phyloP scores from a whole-genome alignment of 2,329 filamentous ascomycete species.

The Microdochium paspali region DNA sequence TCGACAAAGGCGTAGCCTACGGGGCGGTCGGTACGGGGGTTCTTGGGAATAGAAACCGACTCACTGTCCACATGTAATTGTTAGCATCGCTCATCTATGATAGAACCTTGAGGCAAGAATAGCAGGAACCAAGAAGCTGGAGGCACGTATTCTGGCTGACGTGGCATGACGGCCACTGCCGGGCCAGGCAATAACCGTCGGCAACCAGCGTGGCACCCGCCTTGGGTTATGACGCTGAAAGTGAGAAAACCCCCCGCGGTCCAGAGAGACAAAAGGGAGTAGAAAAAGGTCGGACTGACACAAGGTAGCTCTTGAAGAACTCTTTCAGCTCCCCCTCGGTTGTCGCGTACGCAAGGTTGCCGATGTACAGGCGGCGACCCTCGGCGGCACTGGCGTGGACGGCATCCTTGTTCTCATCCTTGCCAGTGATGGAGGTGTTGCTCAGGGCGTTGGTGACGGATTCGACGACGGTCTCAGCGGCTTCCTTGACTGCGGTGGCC shows the following conservation, averaged over 20 bases:
- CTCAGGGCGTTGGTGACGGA: conserved; percentile 67
- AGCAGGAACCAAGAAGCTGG: too few relatives aligned
- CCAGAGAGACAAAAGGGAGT: conserved; percentile 3
- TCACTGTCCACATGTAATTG: conserved; percentile 51
- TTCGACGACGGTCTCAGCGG: conserved; percentile 54
- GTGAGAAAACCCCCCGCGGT: too few relatives aligned
- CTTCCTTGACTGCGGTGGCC: conserved; percentile 73
- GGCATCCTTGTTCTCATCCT: conserved; percentile 62
- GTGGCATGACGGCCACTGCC: too few relatives aligned
- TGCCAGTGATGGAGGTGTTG: conserved; percentile 60
- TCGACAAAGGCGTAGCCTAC: conserved; percentile 99
- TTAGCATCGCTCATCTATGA: not conserved
- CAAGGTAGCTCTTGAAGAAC: conserved; percentile 99
- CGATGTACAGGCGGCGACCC: conserved; percentile 98
- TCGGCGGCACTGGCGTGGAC: conserved; percentile 96
- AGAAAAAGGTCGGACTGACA: conserved; percentile 59
- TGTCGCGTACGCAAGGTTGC: conserved; percentile 99
- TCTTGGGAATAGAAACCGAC: conserved; percentile 98
- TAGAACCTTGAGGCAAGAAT: too few relatives aligned
- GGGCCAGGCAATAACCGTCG: too few relatives aligned
- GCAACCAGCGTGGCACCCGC: too few relatives aligned
- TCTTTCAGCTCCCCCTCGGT: conserved; percentile 99
- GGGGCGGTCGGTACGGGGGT: conserved; percentile 95
- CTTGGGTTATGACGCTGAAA: too few relatives aligned
- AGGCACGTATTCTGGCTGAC: too few relatives aligned